A percentile compares a stretch with the other conserved stretches of the same genome.
Conservation (phyloP, 2,329 filamentous ascomycete genomes). For the Ciborinia camelliae region DNA sequence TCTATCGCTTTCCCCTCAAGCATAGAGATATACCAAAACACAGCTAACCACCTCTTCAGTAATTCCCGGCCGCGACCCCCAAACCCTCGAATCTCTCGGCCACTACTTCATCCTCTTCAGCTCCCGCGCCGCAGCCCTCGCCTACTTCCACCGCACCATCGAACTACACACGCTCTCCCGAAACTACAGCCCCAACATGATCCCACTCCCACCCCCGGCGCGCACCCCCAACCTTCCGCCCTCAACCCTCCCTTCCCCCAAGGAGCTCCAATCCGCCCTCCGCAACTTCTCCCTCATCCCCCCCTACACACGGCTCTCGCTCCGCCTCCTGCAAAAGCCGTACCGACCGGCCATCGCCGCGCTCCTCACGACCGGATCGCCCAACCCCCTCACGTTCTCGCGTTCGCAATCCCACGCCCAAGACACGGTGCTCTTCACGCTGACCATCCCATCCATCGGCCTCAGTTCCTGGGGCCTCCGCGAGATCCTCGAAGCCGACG, state of each 20-base stretch:
- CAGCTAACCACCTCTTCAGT: constrained; percentile 40
- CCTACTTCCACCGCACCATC: constrained; percentile 56
- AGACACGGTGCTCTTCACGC: constrained; percentile 3
- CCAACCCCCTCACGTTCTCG: constrained; percentile 23
- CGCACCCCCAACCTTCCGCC: constrained; percentile 26
- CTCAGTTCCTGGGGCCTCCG: constrained; percentile 6
- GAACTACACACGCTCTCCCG: constrained; percentile 49
- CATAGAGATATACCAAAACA: not conserved
- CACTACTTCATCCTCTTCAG: constrained; percentile 70
- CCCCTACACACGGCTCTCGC: constrained; percentile 38
- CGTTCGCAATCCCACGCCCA: not conserved
- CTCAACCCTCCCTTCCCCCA: constrained; percentile 40
- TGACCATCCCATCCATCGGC: not conserved
- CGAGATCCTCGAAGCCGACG: constrained; percentile 32
- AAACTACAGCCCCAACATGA: constrained; percentile 37
- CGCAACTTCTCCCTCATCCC: constrained; percentile 50
- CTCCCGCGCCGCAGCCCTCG: constrained; percentile 52
- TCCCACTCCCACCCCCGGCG: constrained; percentile 41
- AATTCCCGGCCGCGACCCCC: constrained; percentile 60
- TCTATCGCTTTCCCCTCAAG: no score
- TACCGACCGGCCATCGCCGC: constrained; percentile 36
- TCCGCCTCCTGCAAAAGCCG: constrained; percentile 39
- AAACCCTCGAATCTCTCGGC: constrained; percentile 60
- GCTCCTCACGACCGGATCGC: constrained; percentile 40
- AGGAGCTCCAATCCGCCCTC: constrained; percentile 47